Base-by-base conservation (phyloP, 352 stramenopile species). In the Pythium folliculosum region DNA sequence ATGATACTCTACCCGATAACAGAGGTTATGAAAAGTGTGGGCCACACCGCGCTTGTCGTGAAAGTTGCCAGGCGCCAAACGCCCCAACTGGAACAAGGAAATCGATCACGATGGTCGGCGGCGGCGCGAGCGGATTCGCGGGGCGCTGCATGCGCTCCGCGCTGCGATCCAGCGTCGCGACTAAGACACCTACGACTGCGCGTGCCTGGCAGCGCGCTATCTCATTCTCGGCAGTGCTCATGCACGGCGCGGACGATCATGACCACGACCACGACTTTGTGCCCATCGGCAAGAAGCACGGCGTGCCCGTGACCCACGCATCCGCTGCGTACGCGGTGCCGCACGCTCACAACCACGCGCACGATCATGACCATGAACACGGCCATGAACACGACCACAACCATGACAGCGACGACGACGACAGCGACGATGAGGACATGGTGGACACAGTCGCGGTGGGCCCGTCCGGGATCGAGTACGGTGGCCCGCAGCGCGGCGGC, bases 371-470 rank as follows among this genome's bases (percentile, higher is more conserved):
- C 13, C 63, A 66, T 38, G 67, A 62, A 16, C 59, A 77, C 17
- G 56, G 65, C 1, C 40, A 74, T 21, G 63, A 63, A 14, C 43
- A 63, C 43, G 56, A 65, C 47, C 45, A 57, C 22, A 45, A 65
- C 21, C 21, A 47, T 22, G 56, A 65, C 32, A 60, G 77, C 1
- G 69, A 77, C 14, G 69, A 77, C 14, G 69, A 91, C 2, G 72
- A 84, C 35, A 77, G 85, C 3, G 84, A 96, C 45, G 88, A 98
- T 53, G 91, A 98, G 47, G 90, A 97, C 47, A 84, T 91, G 73
- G 96, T 98, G 67, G 91, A 99, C 65, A 98, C 98, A 78, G 94
- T 99, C 65, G 90, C 94, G 21, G 73, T 94, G 6, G 94, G 96
- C 14, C 93, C 96, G 7, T 78, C 82, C 27, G 88, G 91, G 22